These are phyloP conservation scores for Alternaria alternata DNA, from an alignment of 2,329 filamentous ascomycete genomes.

Conservation along the genomic window DNA sequence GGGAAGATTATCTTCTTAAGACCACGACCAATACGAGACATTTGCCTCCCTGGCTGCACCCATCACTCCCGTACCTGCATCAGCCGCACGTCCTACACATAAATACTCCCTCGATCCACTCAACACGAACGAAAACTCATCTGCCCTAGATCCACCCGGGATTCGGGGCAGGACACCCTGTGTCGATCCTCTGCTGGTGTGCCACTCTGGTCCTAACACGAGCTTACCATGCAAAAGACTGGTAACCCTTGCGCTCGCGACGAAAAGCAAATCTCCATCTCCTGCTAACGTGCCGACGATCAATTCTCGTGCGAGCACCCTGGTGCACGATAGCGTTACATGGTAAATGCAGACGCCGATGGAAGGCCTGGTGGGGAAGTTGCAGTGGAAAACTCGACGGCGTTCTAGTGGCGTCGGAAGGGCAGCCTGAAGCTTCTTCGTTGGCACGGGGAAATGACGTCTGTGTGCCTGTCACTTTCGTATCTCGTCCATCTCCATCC, in stretches of 20 bases:
- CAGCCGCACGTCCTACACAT: background rate
- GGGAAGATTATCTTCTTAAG: conserved; percentile 7
- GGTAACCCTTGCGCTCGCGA: background rate
- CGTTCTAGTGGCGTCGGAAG: background rate
- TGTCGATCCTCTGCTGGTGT: conserved; percentile 10
- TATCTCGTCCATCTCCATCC: background rate
- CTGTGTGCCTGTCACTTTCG: background rate
- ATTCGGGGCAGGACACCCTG: background rate
- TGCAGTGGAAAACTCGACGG: background rate
- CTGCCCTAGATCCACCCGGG: conserved; percentile 2
- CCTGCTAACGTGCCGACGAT: background rate
- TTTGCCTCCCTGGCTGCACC: conserved; percentile 1
- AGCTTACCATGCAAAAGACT: conserved; percentile 16
- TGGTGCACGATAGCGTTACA: conserved; percentile 7
- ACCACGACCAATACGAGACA: conserved; percentile 6
- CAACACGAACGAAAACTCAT: conserved; percentile 14
- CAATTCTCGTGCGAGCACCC: background rate
- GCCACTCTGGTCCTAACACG: conserved; percentile 12
- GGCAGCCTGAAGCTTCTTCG: background rate
- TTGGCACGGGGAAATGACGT: conserved; percentile 7
- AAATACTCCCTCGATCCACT: conserved; percentile 5
- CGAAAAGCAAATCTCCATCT: conserved; percentile 4
- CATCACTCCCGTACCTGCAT: conserved; percentile 17
- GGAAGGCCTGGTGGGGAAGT: background rate
- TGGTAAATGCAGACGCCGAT: background rate